These are phyloP conservation scores for Yarrowia keelungensis DNA, from an alignment of 805 yeast genomes.

Conservation along the genomic window DNA sequence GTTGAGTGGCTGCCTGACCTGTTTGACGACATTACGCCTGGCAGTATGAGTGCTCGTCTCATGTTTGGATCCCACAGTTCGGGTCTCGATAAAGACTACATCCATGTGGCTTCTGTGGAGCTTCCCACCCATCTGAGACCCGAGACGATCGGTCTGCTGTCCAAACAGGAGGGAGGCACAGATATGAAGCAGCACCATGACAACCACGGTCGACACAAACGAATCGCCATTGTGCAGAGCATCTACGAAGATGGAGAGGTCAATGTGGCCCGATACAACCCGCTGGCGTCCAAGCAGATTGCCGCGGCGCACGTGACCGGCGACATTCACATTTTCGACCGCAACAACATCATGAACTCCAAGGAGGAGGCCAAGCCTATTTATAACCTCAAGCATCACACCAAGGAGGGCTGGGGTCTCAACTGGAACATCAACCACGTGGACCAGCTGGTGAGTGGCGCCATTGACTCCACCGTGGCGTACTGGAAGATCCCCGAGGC, in stretches of 20 bases:
- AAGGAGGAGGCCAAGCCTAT: constrained; percentile 40
- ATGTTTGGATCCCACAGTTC: constrained; percentile 71
- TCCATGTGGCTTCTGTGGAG: constrained; percentile 53
- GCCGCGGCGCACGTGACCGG: constrained; percentile 61
- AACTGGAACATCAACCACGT: constrained; percentile 63
- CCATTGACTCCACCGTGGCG: constrained; percentile 71
- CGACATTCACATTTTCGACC: constrained; percentile 48
- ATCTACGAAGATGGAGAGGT: constrained; percentile 75
- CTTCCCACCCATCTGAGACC: constrained; percentile 44
- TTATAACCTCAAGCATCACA: constrained; percentile 53
- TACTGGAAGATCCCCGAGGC: constrained; percentile 61
- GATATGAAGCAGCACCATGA: constrained; percentile 17
- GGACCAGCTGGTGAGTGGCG: constrained; percentile 63
- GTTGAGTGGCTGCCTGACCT: constrained; percentile 70
- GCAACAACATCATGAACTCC: constrained; percentile 40
- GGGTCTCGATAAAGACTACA: constrained; percentile 58
- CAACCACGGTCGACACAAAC: constrained; percentile 12
- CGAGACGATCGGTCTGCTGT: constrained; percentile 24
- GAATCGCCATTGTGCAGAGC: constrained; percentile 54
- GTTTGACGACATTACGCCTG: constrained; percentile 43
- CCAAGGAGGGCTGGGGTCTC: constrained; percentile 70
- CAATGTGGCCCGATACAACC: constrained; percentile 65
- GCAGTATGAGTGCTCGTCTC: constrained; percentile 53
- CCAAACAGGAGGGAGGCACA: constrained; percentile 11
- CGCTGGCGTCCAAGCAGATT: constrained; percentile 55